A percentile compares a stretch with the other conserved stretches of the same genome.
Conservation (phyloP, 2,329 filamentous ascomycete genomes). For the Madurella mycetomatis region DNA sequence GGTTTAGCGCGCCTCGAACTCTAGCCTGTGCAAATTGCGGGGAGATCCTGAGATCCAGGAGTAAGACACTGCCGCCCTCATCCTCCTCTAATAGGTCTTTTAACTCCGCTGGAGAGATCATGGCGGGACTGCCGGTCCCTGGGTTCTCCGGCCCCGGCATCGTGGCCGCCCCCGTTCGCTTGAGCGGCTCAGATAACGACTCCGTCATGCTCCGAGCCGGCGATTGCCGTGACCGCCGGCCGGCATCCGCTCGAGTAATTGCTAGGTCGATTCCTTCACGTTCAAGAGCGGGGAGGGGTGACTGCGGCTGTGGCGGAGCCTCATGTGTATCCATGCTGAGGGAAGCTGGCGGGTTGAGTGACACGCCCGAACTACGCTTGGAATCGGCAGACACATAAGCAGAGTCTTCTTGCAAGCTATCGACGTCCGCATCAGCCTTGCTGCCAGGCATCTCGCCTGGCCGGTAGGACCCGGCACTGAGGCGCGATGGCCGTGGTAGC, state of each 20-base stretch:
- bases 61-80: slow-evolving; percentile 47
- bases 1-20: slow-evolving; percentile 76
- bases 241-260: slow-evolving; percentile 42
- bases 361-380: slow-evolving; percentile 49
- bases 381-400: slow-evolving; percentile 52
- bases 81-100: slow-evolving; percentile 50
- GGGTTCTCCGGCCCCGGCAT: slow-evolving; percentile 41
- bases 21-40: slow-evolving; percentile 74
- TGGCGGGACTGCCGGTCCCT: slow-evolving; percentile 42
- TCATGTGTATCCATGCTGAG: slow-evolving; percentile 43
- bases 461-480: slow-evolving; percentile 16
- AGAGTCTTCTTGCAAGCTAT: slow-evolving; percentile 49
- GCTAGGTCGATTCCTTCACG: slow-evolving; percentile 34
- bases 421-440: slow-evolving; percentile 42
- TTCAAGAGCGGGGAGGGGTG: slow-evolving; percentile 27
- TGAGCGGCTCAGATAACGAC: slow-evolving; percentile 30
- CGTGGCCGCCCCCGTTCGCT: slow-evolving; percentile 43
- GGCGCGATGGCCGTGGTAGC: slow-evolving; percentile 19
- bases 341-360: slow-evolving; percentile 39
- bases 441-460: slow-evolving; percentile 16
- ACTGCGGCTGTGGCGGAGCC: slow-evolving; percentile 43
- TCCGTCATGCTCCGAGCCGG: slow-evolving; percentile 45
- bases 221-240: slow-evolving; percentile 52
- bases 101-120: slow-evolving; percentile 53
- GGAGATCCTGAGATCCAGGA: slow-evolving; percentile 82